Percentiles rank a stretch among this genome's conserved stretches.
Evolutionary conservation across 164 flowering plant species (phyloP).

Genomic region (Euptelea pleiosperma): DNA sequence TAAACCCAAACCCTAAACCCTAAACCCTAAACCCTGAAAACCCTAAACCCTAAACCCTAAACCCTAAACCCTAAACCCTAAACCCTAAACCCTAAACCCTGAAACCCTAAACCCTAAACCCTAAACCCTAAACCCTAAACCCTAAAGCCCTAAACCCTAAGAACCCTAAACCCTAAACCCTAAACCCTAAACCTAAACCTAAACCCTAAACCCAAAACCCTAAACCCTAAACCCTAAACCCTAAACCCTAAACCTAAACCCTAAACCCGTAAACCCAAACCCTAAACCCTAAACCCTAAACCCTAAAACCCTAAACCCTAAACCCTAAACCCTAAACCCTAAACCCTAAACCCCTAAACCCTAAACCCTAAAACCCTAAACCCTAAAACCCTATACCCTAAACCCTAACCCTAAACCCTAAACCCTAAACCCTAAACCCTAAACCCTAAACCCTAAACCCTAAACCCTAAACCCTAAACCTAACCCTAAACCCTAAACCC

Average conservation of each 20-base stretch:
- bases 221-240: constrained; percentile 20
- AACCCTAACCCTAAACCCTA: background rate
- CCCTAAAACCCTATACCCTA: background rate
- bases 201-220: constrained; percentile 12
- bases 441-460: background rate
- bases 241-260: constrained; percentile 11
- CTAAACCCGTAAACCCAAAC: constrained; percentile 6
- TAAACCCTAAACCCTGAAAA: constrained; percentile 21
- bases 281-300: constrained; percentile 5
- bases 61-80: constrained; percentile 16
- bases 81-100: constrained; percentile 16
- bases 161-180: constrained; percentile 14
- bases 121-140: constrained; percentile 16
- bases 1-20: no score
- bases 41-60: constrained; percentile 25
- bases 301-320: constrained; percentile 9
- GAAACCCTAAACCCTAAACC: constrained; percentile 16
- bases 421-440: background rate
- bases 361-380: constrained; percentile 2
- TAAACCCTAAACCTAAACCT: constrained; percentile 15
- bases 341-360: constrained; percentile 10
- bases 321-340: constrained; percentile 8
- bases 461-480: constrained; percentile 7
- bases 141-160: constrained; percentile 22
- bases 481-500: background rate